Evolutionary conservation across 2,329 filamentous ascomycete species (phyloP).

Genomic region (Fusarium agapanthi): DNA sequence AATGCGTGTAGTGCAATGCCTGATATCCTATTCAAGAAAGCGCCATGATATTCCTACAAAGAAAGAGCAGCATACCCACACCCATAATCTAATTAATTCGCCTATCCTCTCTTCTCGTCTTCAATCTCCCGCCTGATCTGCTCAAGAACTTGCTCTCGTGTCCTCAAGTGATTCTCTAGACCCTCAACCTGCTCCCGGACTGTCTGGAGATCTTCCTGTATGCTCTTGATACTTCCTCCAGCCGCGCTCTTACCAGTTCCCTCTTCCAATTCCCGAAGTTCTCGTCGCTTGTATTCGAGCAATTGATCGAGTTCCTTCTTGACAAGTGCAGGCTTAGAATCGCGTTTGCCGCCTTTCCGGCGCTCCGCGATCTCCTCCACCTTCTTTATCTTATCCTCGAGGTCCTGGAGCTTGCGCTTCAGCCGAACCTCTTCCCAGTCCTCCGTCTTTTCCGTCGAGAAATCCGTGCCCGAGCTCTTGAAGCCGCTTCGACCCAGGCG

Average conservation of each 20-base stretch:
- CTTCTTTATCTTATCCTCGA: conserved; percentile 86
- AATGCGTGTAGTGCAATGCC: conserved; percentile 29
- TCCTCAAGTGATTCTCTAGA: conserved; percentile 81
- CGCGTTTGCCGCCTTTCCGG: conserved; percentile 69
- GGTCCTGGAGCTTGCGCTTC: conserved; percentile 88
- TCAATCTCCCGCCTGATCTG: conserved; percentile 86
- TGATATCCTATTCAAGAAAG: conserved; percentile 40
- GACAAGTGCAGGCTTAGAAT: conserved; percentile 87
- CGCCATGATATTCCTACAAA: conserved; percentile 42
- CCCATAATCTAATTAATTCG: conserved; percentile 15
- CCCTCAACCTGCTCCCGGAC: conserved; percentile 96
- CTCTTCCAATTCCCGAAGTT: conserved; percentile 77
- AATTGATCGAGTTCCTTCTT: conserved; percentile 95
- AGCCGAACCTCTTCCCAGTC: conserved; percentile 98
- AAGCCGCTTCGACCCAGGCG: conserved; percentile 86
- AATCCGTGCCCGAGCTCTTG: conserved; percentile 88
- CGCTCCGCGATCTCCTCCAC: conserved; percentile 79
- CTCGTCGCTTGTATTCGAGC: conserved; percentile 90
- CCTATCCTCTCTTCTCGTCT: conserved; percentile 75
- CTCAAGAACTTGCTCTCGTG: conserved; percentile 77
- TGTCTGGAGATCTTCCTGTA: conserved; percentile 85
- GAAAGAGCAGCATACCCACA: conserved; percentile 27
- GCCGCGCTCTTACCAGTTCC: conserved; percentile 73
- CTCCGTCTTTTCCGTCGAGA: conserved; percentile 83
- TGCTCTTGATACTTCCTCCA: conserved; percentile 77